A percentile compares a stretch with the other conserved stretches of the same genome.
Conservation (phyloP, 495 filamentous ascomycete genomes). For the Podospora australis region DNA sequence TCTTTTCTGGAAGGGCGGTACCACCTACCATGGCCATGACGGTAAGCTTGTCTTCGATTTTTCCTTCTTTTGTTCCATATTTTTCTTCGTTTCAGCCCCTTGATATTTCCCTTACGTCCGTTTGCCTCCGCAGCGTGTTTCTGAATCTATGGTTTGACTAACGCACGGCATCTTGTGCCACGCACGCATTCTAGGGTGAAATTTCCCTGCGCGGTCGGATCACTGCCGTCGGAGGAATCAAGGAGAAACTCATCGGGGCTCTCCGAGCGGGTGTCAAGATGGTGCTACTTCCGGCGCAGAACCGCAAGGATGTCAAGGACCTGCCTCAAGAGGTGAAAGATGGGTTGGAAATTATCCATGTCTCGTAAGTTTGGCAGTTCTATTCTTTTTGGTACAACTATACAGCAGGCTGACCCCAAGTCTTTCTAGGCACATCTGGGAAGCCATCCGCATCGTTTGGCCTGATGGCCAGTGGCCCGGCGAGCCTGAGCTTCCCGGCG, state of each 20-base stretch:
- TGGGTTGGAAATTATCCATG: slow-evolving; percentile 81
- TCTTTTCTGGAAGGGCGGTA: slow-evolving; percentile 84
- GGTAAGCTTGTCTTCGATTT: slow-evolving; percentile 23
- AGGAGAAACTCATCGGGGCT: slow-evolving; percentile 97
- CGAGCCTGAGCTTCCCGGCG: slow-evolving; percentile 45
- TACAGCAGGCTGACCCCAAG: neutral
- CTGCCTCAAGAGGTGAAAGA: slow-evolving; percentile 84
- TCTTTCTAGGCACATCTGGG: slow-evolving; percentile 69
- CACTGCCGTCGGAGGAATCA: slow-evolving; percentile 87
- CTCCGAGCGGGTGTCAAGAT: slow-evolving; percentile 90
- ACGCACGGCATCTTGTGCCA: too few species aligned
- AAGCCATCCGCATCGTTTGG: slow-evolving; percentile 78
- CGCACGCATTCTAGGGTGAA: slow-evolving; percentile 71
- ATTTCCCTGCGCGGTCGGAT: slow-evolving; percentile 83
- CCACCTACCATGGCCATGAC: slow-evolving; percentile 96
- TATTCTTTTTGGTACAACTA: neutral
- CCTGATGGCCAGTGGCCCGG: slow-evolving; percentile 75
- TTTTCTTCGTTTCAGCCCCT: too few species aligned
- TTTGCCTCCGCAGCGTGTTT: too few species aligned
- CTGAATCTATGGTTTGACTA: too few species aligned
- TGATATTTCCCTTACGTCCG: too few species aligned
- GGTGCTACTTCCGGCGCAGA: slow-evolving; percentile 80
- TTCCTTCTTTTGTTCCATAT: neutral
- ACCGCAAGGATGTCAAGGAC: slow-evolving; percentile 90
- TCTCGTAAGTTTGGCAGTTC: slow-evolving; percentile 68